A percentile compares a stretch with the other conserved stretches of the same genome.
These are phyloP conservation scores for Casuarina equisetifolia DNA, from an alignment of 306 rosid genomes.

Conservation along the genomic window DNA sequence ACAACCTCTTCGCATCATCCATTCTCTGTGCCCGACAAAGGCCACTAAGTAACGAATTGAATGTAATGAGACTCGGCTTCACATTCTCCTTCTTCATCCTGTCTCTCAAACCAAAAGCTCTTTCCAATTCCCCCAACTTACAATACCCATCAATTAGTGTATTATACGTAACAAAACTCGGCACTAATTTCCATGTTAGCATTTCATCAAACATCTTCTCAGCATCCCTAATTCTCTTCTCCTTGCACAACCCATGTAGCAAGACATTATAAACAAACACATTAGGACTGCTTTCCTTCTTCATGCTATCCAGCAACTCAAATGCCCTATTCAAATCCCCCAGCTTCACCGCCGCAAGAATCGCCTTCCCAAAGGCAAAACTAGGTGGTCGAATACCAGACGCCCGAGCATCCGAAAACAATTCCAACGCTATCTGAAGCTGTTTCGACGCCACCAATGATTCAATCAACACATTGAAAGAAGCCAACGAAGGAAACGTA, in stretches of 20 bases:
- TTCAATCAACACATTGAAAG: constrained; percentile 47
- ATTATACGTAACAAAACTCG: constrained; percentile 60
- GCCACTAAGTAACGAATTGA: constrained; percentile 63
- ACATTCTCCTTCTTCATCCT: constrained; percentile 58
- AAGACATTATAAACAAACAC: constrained; percentile 59
- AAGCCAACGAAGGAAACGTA: constrained; percentile 42
- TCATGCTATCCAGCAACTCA: constrained; percentile 49
- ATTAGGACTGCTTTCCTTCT: constrained; percentile 36
- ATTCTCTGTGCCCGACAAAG: constrained; percentile 55
- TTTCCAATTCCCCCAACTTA: constrained; percentile 61
- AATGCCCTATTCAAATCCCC: constrained; percentile 46
- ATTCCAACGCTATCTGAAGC: constrained; percentile 35
- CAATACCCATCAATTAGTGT: constrained; percentile 67
- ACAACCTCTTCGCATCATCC: constrained; percentile 48
- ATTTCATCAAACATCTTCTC: constrained; percentile 72
- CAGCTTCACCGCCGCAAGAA: constrained; percentile 61
- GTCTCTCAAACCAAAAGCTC: constrained; percentile 57
- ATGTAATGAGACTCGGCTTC: constrained; percentile 54
- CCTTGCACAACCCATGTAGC: constrained; percentile 53
- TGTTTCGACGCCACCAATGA: constrained; percentile 37
- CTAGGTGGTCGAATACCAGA: constrained; percentile 48
- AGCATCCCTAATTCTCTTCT: constrained; percentile 51
- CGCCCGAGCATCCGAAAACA: constrained; percentile 50
- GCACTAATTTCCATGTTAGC: constrained; percentile 33
- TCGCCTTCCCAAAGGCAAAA: constrained; percentile 52